Evolutionary conservation across 352 stramenopile species (phyloP), one percentile per base, ranked within the genome.

Genomic region (Globisporangium nunn): DNA sequence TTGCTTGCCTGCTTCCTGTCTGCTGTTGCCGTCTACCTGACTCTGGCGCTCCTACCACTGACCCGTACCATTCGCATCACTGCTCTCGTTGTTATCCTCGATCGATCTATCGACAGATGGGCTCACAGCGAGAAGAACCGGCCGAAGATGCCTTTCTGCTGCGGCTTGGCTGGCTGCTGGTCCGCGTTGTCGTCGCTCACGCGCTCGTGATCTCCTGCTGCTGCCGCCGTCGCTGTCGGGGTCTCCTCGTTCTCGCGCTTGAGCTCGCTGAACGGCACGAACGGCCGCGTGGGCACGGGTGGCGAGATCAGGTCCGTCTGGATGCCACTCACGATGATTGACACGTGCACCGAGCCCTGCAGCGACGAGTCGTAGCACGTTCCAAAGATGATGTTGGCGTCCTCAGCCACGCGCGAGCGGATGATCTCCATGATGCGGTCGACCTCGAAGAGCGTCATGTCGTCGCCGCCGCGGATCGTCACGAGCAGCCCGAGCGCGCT

Each of bases 381-480:
- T 54, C 85, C 85, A 58, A 95, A 95, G 71, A 95, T 95, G 63
- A 95, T 92, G 68, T 95, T 95, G 57, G 85, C 85, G 43, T 91
- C 81, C 17, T 91, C 79, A 11, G 81, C 66, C 35, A 95, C 83
- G 50, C 81, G 75, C 50, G 65, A 75, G 48, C 85, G 81, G 55
- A 95, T 93, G 56, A 91, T 89, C 44, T 92, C 79, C 85, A 95
- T 95, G 67, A 91, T 93, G 54, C 75, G 68, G 60, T 95, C 85
- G 37, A 95, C 85, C 75, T 98, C 93, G 46, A 91, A 90, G 7
- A 98, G 78, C 40, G 90, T 97, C 74, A 98, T 89, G 68, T 96
- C 87, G 35, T 87, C 74, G 14, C 93, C 96, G 33, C 95, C 94
- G 8, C 96, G 88, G 58, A 98, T 97, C 52, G 97, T 98, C 52